Evolutionary conservation across 1,139 yeast species (phyloP), one percentile per base, ranked within the genome.

Genomic region (Taphrina wiesneri): DNA sequence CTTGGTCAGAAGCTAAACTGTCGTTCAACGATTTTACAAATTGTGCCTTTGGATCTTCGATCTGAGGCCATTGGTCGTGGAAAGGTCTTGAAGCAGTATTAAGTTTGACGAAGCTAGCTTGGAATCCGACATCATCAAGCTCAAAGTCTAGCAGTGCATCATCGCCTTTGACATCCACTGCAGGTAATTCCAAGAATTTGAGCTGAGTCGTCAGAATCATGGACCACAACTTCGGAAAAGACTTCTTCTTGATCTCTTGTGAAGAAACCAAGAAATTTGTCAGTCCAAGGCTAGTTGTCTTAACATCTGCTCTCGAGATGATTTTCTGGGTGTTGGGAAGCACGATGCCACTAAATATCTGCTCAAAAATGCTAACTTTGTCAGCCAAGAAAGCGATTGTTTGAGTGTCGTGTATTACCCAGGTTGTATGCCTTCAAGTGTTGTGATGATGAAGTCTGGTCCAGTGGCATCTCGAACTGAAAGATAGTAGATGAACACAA

Each of bases 31-130:
- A 74, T 17, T 74, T 73, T 3, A 78, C 74, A 63, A 82, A 77
- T 71, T 74, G 81, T 28, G 72, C 69, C 69, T 74, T 76, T 1
- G 80, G 75, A 51, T 80, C 74, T 66, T 75, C 76, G 26, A 86
- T 75, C 34, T 78, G 78, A 1, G 85, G 81, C 39, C 86, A 76
- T 1, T 97, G 96, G 75, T 93, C 97, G 71, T 83, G 82, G 5
- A 86, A 81, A 69, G 82, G 83, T 21, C 78, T 77, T 47, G 83
- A 80, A 56, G 92, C 86, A 1, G 90, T 83, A 1, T 83, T 84
- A 68, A 93, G 79, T 73, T 83, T 86, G 57, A 96, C 88, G 76
- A 85, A 93, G 62, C 86, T 85, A 0, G 97, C 87, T 1, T 98
- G 98, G 77, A 91, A 93, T 0, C 95, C 81, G 32, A 83, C 75